Base-by-base conservation (phyloP, 2,329 filamentous ascomycete species). In the Teratosphaeria zuluensis region DNA sequence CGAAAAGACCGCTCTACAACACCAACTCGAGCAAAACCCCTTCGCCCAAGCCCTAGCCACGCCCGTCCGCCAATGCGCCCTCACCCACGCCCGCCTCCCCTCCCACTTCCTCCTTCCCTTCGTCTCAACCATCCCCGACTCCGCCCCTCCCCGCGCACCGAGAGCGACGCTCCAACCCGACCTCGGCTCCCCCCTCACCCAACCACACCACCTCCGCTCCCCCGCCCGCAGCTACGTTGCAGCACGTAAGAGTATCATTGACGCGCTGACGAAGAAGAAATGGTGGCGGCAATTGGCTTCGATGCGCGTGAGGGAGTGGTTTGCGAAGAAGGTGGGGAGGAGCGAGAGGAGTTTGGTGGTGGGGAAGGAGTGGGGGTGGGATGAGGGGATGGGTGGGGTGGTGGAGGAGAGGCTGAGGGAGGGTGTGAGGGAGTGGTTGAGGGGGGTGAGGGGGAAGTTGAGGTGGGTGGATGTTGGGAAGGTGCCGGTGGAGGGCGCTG, bases 21-120 rank as follows among this genome's bases (percentile, higher is more conserved):
- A 76, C 58, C 80, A 82, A 59, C 73, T 90, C 1, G 75, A 74
- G 32, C 77, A 77, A 42, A 91, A 88, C 63, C 77, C 85, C 2
- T 90, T 82, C 64, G 86, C 87, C 2, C 78, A 78, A 52, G 81
- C 84, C 6, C 78, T 91, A 24, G 81, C 81, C 32, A 81, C 81
- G 0, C 82, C 84, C 0, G 58, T 86, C 24, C 83, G 88, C 57
- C 65, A 70, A 58, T 89, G 86, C 65, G 66, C 71, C 24, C 68
- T 80, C 33, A 84, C 84, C 1, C 61, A 66, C 0, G 68, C 70
- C 0, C 66, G 68, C 1, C 70, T 89, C 6, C 88, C 88, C 1
- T 72, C 70, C 14, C 84, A 80, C 65, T 87, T 90, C 68, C 74
- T 89, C 4, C 81, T 87, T 57, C 76, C 81, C 33, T 84, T 90